A percentile compares a stretch with the other conserved stretches of the same genome.
Evolutionary conservation across 2,329 filamentous ascomycete genomes (phyloP).

Genomic region (Aspergillus melleus): DNA sequence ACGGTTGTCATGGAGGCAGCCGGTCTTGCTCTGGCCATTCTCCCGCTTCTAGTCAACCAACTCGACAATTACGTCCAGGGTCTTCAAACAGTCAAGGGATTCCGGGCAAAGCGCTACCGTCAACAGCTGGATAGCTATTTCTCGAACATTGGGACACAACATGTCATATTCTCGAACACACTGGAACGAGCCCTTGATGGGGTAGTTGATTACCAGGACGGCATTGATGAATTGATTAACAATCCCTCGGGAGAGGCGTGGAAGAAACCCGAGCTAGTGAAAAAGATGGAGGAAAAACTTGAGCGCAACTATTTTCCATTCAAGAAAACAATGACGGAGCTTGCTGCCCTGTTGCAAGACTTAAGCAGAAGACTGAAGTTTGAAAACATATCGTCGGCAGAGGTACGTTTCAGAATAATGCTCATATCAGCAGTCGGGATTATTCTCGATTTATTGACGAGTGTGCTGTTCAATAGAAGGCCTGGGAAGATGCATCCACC

Average conservation of each 20-base stretch:
- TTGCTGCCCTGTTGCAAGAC: neutral
- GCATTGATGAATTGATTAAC: neutral
- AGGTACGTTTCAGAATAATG: neutral
- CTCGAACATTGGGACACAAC: neutral
- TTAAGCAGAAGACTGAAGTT: neutral
- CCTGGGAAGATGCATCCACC: neutral
- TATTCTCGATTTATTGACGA: too few species aligned
- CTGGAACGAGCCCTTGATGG: neutral
- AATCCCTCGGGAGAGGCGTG: neutral
- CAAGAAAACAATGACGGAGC: neutral
- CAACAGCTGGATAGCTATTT: slow-evolving; percentile 11
- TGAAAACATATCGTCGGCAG: neutral
- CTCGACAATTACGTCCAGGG: slow-evolving; percentile 22
- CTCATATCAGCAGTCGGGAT: too few species aligned
- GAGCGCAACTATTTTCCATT: neutral
- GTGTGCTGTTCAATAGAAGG: neutral
- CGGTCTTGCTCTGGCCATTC: slow-evolving; percentile 21
- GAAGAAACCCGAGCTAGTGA: neutral
- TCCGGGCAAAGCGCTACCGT: slow-evolving; percentile 15
- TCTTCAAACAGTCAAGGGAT: slow-evolving; percentile 15
- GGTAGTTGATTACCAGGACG: neutral
- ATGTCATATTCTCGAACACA: neutral
- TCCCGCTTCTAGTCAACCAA: slow-evolving; percentile 26
- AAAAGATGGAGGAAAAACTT: neutral
- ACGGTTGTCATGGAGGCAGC: slow-evolving; percentile 8